Base-by-base conservation (phyloP, 2,329 filamentous ascomycete genomes). In the Sporothrix euskadiensis region DNA sequence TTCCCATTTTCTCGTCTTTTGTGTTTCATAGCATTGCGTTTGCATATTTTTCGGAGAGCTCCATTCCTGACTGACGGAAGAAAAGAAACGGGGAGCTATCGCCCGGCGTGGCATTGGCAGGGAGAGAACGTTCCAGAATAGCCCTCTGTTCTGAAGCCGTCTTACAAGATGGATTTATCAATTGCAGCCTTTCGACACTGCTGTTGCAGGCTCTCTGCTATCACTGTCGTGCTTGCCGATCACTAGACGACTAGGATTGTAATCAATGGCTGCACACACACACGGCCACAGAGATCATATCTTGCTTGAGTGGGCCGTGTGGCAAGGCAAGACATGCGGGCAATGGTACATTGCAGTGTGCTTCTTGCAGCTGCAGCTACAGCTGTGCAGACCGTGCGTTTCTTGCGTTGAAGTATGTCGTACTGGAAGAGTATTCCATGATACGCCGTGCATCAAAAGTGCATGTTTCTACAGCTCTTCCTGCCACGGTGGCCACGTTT, bases 231-330 rank as follows among this genome's bases (percentile, higher is more conserved):
- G 56, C 56, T 59, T 59, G 56, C 30, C 56, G 14, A 59, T 59
- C 30, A 19, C 30, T 10, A 35, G 52, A 14, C 2, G 52, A 35
- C 30, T 19, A 14, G 56, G 5, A 12, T 19, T 59, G 52, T 49
- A 14, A 49, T 49, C 44, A 49, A 14, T 49, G 44, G 44, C 44
- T 49, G 44, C 44, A 19, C 14, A 19, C 14, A 49, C 44, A 19
- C 44, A 49, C 35, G 3, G 35, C 1, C 35, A 63, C 59, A 65
- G 22, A 44, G 61, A 47, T 47, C 39, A 12, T 30, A 66, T 66
- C 61, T 66, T 66, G 61, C 61, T 26, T 44, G 12, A 41, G 39
- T 66, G 61, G 39, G 39, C 39, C 39, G 6, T 66, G n/a, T 63
- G 59, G 57, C 16, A 32, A 41, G 59, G 4, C 22, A 56, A 30